Conservation (phyloP, 176 grass and related monocot genomes). For the Typha latifolia region DNA sequence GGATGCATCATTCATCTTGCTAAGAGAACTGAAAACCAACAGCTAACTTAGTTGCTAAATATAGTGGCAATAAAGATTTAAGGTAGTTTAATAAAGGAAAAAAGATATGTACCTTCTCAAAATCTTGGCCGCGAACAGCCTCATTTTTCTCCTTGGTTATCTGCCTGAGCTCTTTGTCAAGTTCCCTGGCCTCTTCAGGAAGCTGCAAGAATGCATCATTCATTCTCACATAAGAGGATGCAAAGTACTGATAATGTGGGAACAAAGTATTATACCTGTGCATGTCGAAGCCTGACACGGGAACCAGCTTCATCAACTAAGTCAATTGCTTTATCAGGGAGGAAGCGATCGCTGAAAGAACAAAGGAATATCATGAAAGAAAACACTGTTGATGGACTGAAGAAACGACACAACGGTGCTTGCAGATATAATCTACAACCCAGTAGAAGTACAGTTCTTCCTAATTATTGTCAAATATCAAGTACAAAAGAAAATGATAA, state of each 20-base stretch:
- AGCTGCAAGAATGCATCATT: constrained; percentile 34
- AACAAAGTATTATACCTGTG: constrained; percentile 46
- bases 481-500: no score
- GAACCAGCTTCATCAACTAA: constrained; percentile 99
- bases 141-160: constrained; percentile 96
- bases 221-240: constrained; percentile 14
- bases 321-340: constrained; percentile 98
- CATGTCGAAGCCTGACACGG: constrained; percentile 93
- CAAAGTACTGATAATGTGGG: background rate
- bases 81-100: background rate
- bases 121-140: constrained; percentile 91
- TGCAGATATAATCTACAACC: no score
- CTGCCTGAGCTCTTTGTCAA: constrained; percentile 94
- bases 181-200: constrained; percentile 94
- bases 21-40: background rate
- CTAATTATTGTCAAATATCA: no score
- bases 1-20: background rate
- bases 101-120: constrained; percentile 70
- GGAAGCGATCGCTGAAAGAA: constrained; percentile 78
- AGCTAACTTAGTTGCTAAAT: background rate
- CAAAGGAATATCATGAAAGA: constrained; percentile 18
- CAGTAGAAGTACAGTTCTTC: no score
- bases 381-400: background rate
- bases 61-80: background rate
- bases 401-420: background rate